A percentile compares a stretch with the other conserved stretches of the same genome.
These are phyloP conservation scores for Solanum pimpinellifolium DNA, from an alignment of 257 asterid species.

Conservation along the genomic window DNA sequence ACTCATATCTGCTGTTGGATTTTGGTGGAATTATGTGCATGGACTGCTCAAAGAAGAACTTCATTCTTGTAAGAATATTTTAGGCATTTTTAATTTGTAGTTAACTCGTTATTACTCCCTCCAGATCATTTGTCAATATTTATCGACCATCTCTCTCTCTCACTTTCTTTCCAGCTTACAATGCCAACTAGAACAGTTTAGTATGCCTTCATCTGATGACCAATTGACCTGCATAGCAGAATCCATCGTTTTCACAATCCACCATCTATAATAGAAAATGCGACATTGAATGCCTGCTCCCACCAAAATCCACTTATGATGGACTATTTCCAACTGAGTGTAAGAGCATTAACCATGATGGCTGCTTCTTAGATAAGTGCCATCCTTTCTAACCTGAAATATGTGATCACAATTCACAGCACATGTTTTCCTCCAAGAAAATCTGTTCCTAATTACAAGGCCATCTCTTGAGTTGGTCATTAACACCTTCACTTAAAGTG, in stretches of 20 bases:
- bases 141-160: not conserved
- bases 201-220: not conserved
- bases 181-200: not conserved
- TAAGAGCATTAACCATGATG: not conserved
- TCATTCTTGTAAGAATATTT: constrained; percentile 42
- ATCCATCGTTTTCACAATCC: not conserved
- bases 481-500: not conserved
- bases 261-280: not conserved
- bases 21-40: constrained; percentile 74
- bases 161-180: not conserved
- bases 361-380: not conserved
- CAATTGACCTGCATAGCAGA: not conserved
- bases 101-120: not conserved
- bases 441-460: not conserved
- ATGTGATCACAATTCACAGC: not conserved
- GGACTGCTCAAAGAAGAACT: constrained; percentile 63
- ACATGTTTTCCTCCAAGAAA: not conserved
- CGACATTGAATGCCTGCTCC: not conserved
- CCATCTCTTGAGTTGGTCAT: not conserved
- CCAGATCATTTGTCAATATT: not conserved
- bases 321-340: not conserved
- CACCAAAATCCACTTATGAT: not conserved
- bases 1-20: constrained; percentile 54
- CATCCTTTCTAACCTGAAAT: not conserved
- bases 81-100: not conserved